Base-by-base conservation (phyloP, 805 yeast species). In the Wickerhamiella siamensis region DNA sequence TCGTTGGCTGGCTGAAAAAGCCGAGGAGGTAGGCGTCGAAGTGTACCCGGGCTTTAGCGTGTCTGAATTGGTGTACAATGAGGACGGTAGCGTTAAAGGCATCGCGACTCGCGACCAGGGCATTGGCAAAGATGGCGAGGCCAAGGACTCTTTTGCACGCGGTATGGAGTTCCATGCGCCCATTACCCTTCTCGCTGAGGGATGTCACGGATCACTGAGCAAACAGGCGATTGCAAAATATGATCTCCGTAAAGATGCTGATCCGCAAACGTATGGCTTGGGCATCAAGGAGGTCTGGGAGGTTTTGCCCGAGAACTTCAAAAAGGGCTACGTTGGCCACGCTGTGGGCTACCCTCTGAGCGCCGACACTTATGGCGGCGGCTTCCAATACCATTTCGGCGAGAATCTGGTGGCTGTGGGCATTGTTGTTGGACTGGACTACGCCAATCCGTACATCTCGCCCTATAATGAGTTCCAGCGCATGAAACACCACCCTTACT, bases 241-340 rank as follows among this genome's bases (percentile, higher is more conserved):
- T 61, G 67, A 77, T 34, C 64, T 91, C 46, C 73, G 96, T 44
- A 67, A 70, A 39, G 66, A 70, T 40, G 69, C 73, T 40, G 77
- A 77, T 16, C 67, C 67, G 16, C 98, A 91, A 64, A 86, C 97
- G 0, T 91, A 91, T 61, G 99, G 98, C 10, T 60, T 91, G 19
- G 99, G 99, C 31, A 71, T 91, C 44, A 91, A 91, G 59, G 99
- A 91, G 62, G 88, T 91, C 5, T 91, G 99, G 99, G 86, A 88
- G 59, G 94, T 91, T 12, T 69, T 72, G 19, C 84, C 88, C 8
- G 82, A 75, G 38, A 81, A 82, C 47, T 88, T 83, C 65, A 70
- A 75, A 43, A 70, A 71, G 49, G 98, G 98, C 1, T 74, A 65
- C 47, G 87, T 83, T 16, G 75, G 81, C 1, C 99, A 91, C 59